Base-by-base conservation (phyloP, 495 filamentous ascomycete genomes). In the Aspergillus panamensis region DNA sequence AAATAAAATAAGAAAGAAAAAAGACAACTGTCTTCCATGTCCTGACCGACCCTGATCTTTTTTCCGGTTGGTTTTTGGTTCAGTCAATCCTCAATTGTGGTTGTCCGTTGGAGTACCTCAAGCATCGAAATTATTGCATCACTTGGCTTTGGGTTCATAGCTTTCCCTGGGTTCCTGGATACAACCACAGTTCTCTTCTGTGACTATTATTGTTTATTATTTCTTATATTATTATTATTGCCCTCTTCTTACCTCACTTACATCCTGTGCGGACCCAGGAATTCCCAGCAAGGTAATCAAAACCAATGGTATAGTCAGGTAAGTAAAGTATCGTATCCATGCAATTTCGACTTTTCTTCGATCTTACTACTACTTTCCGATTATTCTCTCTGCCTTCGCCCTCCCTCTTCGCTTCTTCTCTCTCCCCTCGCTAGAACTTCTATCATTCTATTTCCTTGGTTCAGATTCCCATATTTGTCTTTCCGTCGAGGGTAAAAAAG, bases 371-470 rank as follows among this genome's bases (percentile, higher is more conserved):
- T n/a, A n/a, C 45, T 59, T 43, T 20, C 40, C 55, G 16, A 30
- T 64, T 63, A 43, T 51, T 58, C 57, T 65, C 53, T 61, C 64
- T 59, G 32, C 35, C 37, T 49, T 49, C 62, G 35, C 10, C 35
- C 14, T 39, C 35, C 8, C 50, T 52, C 50, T 52, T 39, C 59
- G 50, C 39, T 49, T 49, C 49, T 51, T 29, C 47, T 58, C 55
- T 45, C 47, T 59, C 20, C 16, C 52, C 45, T 43, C 33, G 31
- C 40, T 43, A 0, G 7, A 19, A 5, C 51, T 58, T 37, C 52
- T 31, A 40, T 33, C 21, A 37, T 40, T 49, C 47, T 55, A 17
- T 39, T 61, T 29, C 30, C 45, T 42, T 25, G 13, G 17, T 51
- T 48, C 29, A 29, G 39, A 31, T 37, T 20, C 37, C 52, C 39